A percentile compares a stretch with the other conserved stretches of the same genome.
Conservation (phyloP, 2,329 filamentous ascomycete species). For the Arachnomyces sp. region DNA sequence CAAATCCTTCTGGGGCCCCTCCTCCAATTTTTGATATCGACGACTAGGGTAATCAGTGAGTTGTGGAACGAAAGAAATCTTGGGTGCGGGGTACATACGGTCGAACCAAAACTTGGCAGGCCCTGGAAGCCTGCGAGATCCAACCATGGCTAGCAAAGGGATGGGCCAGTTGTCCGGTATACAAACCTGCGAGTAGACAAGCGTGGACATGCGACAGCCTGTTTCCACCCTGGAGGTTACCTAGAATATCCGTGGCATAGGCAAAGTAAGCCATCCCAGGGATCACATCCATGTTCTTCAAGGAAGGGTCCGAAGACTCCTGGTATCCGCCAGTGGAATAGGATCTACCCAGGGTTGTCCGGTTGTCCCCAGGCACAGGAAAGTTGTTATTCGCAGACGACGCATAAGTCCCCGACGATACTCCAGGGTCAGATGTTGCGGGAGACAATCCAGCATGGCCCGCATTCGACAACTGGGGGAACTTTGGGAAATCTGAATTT, state of each 20-base stretch:
- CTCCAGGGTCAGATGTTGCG: conserved; percentile 18
- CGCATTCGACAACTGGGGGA: conserved; percentile 18
- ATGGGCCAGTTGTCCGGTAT: conserved; percentile 77
- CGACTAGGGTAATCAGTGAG: conserved; percentile 16
- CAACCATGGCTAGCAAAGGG: conserved; percentile 76
- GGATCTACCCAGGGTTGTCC: conserved; percentile 12
- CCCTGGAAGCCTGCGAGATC: conserved; percentile 54
- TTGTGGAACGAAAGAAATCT: conserved; percentile 1
- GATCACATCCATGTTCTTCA: conserved; percentile 70
- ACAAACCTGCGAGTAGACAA: conserved; percentile 74
- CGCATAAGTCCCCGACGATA: conserved; percentile 15
- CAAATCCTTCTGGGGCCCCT: conserved; percentile 46
- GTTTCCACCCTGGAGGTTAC: conserved; percentile 68
- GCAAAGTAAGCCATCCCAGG: conserved; percentile 87
- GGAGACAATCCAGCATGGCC: conserved; percentile 19
- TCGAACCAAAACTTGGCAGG: conserved; percentile 64
- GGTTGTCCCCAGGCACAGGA: conserved; percentile 11
- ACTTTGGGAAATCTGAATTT: conserved; percentile 9
- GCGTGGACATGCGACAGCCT: conserved; percentile 79
- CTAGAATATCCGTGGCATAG: conserved; percentile 76
- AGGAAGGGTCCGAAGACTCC: conserved; percentile 15
- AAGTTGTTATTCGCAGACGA: too few relatives aligned
- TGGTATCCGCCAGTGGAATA: conserved; percentile 6
- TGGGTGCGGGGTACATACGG: conserved; percentile 45
- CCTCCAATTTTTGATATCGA: conserved; percentile 26